Percentiles rank a stretch among this genome's conserved stretches.
phyloP scores from a whole-genome alignment of 768 basidiomycete species.

The Mrakia blollopis region DNA sequence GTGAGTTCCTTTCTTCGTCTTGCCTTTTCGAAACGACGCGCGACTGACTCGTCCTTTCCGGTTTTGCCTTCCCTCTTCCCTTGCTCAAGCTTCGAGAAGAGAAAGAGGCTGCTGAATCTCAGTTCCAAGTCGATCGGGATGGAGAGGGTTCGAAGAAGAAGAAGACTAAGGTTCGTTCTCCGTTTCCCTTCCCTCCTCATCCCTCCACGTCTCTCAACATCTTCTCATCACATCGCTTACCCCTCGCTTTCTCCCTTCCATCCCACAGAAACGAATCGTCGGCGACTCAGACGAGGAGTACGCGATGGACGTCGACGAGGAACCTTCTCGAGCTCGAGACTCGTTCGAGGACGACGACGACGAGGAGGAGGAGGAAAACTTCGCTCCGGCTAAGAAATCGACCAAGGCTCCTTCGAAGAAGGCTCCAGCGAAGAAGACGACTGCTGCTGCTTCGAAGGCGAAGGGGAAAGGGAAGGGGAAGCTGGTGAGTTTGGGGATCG shows the following conservation, averaged over 20 bases:
- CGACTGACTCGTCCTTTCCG: not conserved
- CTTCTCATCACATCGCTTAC: not conserved
- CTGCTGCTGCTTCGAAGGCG: constrained; percentile 34
- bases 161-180: not conserved
- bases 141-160: not conserved
- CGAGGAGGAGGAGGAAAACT: constrained; percentile 36
- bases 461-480: constrained; percentile 50
- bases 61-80: not conserved
- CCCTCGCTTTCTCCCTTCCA: not conserved
- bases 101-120: not conserved
- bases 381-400: constrained; percentile 41
- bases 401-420: constrained; percentile 39
- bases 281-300: constrained; percentile 43
- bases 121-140: not conserved
- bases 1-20: constrained; percentile 1
- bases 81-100: not conserved
- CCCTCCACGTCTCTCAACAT: too few relatives aligned
- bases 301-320: constrained; percentile 43
- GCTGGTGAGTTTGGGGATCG: constrained; percentile 47
- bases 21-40: not conserved
- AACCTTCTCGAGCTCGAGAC: not conserved
- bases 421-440: constrained; percentile 41
- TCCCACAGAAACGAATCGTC: not conserved
- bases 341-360: constrained; percentile 9
- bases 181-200: not conserved